These are phyloP conservation scores for Colletotrichum siamense DNA, from an alignment of 2,329 filamentous ascomycete species.

Conservation along the genomic window DNA sequence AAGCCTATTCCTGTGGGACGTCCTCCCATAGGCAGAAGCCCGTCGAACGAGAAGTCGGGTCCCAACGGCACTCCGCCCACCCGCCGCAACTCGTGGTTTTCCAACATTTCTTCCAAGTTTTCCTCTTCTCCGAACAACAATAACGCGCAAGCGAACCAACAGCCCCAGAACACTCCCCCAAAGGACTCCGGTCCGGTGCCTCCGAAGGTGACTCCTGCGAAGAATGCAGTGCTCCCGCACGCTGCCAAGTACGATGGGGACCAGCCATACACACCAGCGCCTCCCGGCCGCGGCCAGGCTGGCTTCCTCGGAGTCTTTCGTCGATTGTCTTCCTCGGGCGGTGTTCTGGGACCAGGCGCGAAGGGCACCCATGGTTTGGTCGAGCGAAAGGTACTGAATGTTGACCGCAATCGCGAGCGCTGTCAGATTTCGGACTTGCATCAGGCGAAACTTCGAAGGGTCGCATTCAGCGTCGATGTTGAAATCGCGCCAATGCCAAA, in stretches of 20 bases:
- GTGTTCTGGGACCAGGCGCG: slow-evolving; percentile 51
- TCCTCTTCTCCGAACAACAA: slow-evolving; percentile 59
- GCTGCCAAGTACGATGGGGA: slow-evolving; percentile 61
- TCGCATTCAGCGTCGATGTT: slow-evolving; percentile 96
- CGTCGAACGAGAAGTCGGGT: slow-evolving; percentile 34
- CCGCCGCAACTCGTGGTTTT: slow-evolving; percentile 87
- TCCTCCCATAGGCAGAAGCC: slow-evolving; percentile 33
- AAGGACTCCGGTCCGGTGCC: slow-evolving; percentile 32
- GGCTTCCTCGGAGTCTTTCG: slow-evolving; percentile 85
- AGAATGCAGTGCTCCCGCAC: slow-evolving; percentile 66
- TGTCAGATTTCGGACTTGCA: slow-evolving; percentile 82
- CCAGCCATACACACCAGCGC: slow-evolving; percentile 75
- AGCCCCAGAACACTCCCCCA: slow-evolving; percentile 36
- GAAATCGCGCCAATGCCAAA: slow-evolving; percentile 90
- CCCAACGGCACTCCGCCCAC: slow-evolving; percentile 42
- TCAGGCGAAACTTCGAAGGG: slow-evolving; percentile 80
- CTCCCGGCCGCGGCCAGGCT: slow-evolving; percentile 70
- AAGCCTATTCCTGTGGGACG: slow-evolving; percentile 34
- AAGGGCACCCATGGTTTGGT: slow-evolving; percentile 71
- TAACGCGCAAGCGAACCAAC: slow-evolving; percentile 37
- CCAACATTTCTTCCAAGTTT: slow-evolving; percentile 92
- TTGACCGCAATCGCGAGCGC: slow-evolving; percentile 80
- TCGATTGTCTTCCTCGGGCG: slow-evolving; percentile 74
- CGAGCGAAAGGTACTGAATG: slow-evolving; percentile 81
- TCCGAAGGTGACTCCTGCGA: slow-evolving; percentile 54